Evolutionary conservation across 1,139 yeast genomes (phyloP), one percentile per base, ranked within the genome.

Genomic region (Groenewaldozyma sp.): DNA sequence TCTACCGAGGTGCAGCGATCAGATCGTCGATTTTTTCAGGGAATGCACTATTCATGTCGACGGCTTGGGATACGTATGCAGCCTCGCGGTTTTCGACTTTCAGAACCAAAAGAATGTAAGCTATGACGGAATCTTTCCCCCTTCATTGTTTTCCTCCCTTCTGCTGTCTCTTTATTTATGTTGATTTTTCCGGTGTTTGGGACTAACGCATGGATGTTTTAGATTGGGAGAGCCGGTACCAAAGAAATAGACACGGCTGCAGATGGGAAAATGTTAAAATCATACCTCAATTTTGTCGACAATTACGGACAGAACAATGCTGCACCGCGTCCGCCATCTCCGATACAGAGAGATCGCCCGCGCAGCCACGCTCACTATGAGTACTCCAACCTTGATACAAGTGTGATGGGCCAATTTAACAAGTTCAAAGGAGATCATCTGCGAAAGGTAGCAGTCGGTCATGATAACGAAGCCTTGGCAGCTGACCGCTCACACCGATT

Each of bases 11-110:
- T 71, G 76, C 36, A 69, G 91, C 13, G 88, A 84, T 26, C 68
- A 75, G 28, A 81, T 91, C 33, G 74, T 91, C 28, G 97, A 91
- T 56, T 91, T 91, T 54, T 84, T 88, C 60, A 64, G 97, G 42
- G 96, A 91, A 45, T 81, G 76, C 50, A 78, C 94, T 9, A 78
- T 87, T 10, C 93, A 88, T 58, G 86, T 88, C 36, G 97, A 88
- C 62, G 97, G 96, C 0, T 65, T 91, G 34, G 99, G 98, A 0
- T 82, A 88, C 54, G 94, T 91, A 28, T 91, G 98, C 56, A 80
- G 84, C 33, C 86, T 79, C 68, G 97, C 98, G 2, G 82, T 84
- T 77, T 93, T 91, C 61, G 82, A 83, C 51, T 75, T 80, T 46
- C 82, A 79, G 49, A 50, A 45, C 27, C 42, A n/a, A n/a, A n/a